Conservation (phyloP, 1,139 yeast species). For the Taiozyma sp. region DNA sequence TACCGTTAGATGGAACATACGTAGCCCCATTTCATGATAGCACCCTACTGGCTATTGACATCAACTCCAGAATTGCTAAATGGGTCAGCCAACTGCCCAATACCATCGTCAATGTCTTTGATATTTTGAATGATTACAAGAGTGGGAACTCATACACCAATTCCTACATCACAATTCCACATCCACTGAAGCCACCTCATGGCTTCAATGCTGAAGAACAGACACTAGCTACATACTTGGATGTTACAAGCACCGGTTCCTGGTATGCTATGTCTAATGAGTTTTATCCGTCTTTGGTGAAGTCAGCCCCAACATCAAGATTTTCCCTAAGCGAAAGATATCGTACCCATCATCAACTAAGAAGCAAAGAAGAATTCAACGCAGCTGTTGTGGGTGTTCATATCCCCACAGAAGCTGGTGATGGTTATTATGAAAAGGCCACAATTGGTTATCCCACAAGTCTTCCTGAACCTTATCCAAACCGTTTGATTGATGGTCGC, state of each 20-base stretch:
- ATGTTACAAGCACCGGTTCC: conserved; percentile 17
- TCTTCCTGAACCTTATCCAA: conserved; percentile 16
- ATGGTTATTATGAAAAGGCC: conserved; percentile 7
- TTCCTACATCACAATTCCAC: conserved; percentile 51
- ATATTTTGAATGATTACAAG: conserved; percentile 44
- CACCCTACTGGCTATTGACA: conserved; percentile 63
- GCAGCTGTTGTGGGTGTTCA: conserved; percentile 51
- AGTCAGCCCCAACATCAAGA: conserved; percentile 69
- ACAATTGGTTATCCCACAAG: conserved; percentile 20
- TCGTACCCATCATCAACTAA: conserved; percentile 33
- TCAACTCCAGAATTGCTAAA: conserved; percentile 59
- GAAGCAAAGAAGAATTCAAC: conserved; percentile 27
- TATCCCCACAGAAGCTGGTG: conserved; percentile 7
- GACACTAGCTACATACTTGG: conserved; percentile 22
- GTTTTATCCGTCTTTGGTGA: conserved; percentile 76
- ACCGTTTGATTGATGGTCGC: conserved; percentile 5
- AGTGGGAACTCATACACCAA: conserved; percentile 16
- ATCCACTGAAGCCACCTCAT: conserved; percentile 48
- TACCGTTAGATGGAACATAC: conserved; percentile 65
- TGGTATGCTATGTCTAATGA: conserved; percentile 87
- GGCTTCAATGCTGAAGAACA: conserved; percentile 19
- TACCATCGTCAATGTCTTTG: conserved; percentile 70
- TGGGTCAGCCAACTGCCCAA: conserved; percentile 74
- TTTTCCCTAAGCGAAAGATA: conserved; percentile 45
- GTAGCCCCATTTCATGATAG: conserved; percentile 83